These are phyloP conservation scores for Pseudocercospora musae DNA, from an alignment of 2,329 filamentous ascomycete species.

Conservation along the genomic window DNA sequence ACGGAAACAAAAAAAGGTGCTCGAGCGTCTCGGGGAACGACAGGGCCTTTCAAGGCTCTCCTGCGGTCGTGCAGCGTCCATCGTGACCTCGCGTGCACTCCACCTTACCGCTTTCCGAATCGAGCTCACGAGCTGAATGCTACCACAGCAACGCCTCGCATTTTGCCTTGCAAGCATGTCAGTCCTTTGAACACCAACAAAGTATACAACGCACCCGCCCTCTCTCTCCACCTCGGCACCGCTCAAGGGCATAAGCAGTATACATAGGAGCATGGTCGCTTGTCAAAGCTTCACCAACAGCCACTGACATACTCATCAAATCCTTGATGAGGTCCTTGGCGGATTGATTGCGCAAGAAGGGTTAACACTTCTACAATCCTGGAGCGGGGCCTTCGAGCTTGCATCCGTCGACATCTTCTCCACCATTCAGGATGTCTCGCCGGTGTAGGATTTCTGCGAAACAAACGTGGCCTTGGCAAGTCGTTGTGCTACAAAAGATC, in stretches of 20 bases:
- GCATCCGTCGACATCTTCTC: too few species aligned
- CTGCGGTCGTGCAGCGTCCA: neutral
- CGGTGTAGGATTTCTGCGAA: too few species aligned
- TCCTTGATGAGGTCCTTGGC: neutral
- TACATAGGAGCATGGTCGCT: neutral
- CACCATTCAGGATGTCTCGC: neutral
- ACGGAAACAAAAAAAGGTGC: neutral
- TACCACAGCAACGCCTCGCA: neutral
- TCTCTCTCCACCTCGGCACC: neutral
- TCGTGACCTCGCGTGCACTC: neutral
- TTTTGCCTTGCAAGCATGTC: neutral
- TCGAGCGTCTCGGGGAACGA: neutral
- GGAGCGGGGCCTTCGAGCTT: neutral
- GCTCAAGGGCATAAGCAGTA: neutral
- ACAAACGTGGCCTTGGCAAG: too few species aligned
- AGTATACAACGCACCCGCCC: neutral
- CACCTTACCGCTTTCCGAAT: neutral
- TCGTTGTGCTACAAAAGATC: neutral
- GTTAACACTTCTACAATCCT: too few species aligned
- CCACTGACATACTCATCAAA: too few species aligned
- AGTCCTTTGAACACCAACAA: neutral
- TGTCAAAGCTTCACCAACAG: neutral
- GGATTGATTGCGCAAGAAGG: too few species aligned
- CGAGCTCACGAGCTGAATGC: neutral
- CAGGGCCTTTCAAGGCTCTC: slow-evolving; percentile 4